Conservation (phyloP, 345 rosid genomes). For the Citrus reticulata region DNA sequence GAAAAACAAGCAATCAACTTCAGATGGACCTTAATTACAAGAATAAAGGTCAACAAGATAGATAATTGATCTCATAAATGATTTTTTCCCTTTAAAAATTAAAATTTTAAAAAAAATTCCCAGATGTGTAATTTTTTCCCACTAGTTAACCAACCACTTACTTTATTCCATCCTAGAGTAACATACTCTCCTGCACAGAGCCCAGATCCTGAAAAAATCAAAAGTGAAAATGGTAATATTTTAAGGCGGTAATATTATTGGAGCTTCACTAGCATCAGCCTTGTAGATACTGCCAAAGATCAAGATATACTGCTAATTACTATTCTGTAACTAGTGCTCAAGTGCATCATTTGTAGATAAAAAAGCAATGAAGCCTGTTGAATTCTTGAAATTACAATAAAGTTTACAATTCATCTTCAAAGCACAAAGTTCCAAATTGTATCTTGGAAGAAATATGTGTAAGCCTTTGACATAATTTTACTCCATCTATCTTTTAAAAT, state of each 20-base stretch:
- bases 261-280: conserved; percentile 98
- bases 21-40: conserved; percentile 10
- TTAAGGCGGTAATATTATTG: conserved; percentile 75
- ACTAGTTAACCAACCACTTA: conserved; percentile 25
- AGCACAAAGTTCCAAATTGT: background rate
- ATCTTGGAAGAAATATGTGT: background rate
- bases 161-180: conserved; percentile 79
- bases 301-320: conserved; percentile 1
- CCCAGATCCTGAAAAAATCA: conserved; percentile 91
- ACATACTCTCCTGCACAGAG: conserved; percentile 85
- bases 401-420: background rate
- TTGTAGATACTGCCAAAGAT: conserved; percentile 63
- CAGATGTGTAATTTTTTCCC: background rate
- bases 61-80: too few relatives aligned
- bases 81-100: background rate
- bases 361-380: background rate
- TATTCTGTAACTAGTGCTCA: background rate
- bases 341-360: background rate
- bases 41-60: too few relatives aligned
- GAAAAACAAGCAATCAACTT: conserved; percentile 27
- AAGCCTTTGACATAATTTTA: too few relatives aligned
- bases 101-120: background rate
- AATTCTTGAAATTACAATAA: background rate
- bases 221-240: conserved; percentile 84
- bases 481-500: too few relatives aligned